A percentile compares a stretch with the other conserved stretches of the same genome.
Conservation (phyloP, 2,329 filamentous ascomycete genomes). For the Aspergillus sp. region DNA sequence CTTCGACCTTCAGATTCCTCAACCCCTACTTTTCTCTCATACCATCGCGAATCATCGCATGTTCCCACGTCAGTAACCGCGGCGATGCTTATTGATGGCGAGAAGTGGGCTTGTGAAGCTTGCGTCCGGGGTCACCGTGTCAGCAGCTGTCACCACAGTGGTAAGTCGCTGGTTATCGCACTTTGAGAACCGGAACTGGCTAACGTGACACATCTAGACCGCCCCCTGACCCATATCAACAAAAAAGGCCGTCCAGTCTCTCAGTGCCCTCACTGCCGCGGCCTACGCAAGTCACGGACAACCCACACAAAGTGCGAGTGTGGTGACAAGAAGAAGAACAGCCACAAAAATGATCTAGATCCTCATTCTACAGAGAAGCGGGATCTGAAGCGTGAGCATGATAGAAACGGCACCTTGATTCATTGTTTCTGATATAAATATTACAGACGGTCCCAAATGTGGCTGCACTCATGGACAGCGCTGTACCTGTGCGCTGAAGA, state of each 20-base stretch:
- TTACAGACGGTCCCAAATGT: constrained; percentile 44
- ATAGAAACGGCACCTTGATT: constrained; percentile 32
- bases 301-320: constrained; percentile 97
- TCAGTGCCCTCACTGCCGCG: constrained; percentile 96
- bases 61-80: constrained; percentile 42
- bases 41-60: constrained; percentile 45
- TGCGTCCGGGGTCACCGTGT: constrained; percentile 98
- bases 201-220: constrained; percentile 62
- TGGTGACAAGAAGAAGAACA: constrained; percentile 81
- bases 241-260: constrained; percentile 97
- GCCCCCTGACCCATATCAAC: constrained; percentile 90
- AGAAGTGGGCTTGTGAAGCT: constrained; percentile 97
- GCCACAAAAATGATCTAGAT: constrained; percentile 44
- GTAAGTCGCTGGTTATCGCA: constrained; percentile 60
- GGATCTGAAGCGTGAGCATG: constrained; percentile 45
- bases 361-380: constrained; percentile 39
- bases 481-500: constrained; percentile 65
- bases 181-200: neutral
- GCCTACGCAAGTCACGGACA: constrained; percentile 92
- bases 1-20: constrained; percentile 14
- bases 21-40: constrained; percentile 21
- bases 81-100: constrained; percentile 83
- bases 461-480: constrained; percentile 63
- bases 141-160: constrained; percentile 95
- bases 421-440: constrained; percentile 39